A percentile compares a stretch with the other conserved stretches of the same genome.
These are phyloP conservation scores for Chrysosporium keratinophilum DNA, from an alignment of 2,329 filamentous ascomycete species.

Conservation along the genomic window DNA sequence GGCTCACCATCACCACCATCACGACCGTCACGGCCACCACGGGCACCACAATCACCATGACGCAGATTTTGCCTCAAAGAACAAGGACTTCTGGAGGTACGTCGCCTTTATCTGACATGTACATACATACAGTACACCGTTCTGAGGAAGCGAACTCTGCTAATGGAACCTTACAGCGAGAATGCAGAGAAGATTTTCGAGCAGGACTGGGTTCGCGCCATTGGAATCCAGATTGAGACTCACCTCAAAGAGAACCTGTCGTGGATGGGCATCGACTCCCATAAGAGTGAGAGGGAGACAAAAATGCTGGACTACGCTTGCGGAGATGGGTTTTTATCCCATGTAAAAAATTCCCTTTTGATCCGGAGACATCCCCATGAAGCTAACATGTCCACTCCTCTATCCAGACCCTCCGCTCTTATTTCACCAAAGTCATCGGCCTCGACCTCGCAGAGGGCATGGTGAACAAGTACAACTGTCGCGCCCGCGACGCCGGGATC, in stretches of 20 bases:
- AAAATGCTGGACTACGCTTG: conserved; percentile 19
- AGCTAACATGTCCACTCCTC: no score
- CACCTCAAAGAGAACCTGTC: conserved; percentile 15
- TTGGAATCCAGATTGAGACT: conserved; percentile 6
- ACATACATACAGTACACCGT: neutral
- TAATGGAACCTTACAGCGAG: neutral
- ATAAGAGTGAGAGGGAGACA: neutral
- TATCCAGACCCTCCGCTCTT: conserved; percentile 11
- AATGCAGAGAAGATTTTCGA: conserved; percentile 12
- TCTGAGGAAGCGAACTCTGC: neutral
- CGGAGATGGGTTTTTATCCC: conserved; percentile 16
- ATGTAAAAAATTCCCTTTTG: neutral
- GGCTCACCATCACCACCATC: conserved; percentile 6
- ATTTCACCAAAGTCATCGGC: conserved; percentile 16
- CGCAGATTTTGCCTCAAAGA: conserved; percentile 8
- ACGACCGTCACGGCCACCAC: neutral
- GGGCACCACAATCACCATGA: conserved; percentile 2
- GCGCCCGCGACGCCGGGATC: conserved; percentile 7
- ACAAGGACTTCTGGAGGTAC: conserved; percentile 16
- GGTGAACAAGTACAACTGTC: conserved; percentile 14
- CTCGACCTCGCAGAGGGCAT: conserved; percentile 17
- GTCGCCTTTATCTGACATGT: neutral
- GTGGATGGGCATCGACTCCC: conserved; percentile 14
- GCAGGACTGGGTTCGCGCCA: conserved; percentile 12
- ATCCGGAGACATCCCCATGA: no score